Conservation (phyloP, 2,329 filamentous ascomycete genomes). For the Arthrobotrys iridis region DNA sequence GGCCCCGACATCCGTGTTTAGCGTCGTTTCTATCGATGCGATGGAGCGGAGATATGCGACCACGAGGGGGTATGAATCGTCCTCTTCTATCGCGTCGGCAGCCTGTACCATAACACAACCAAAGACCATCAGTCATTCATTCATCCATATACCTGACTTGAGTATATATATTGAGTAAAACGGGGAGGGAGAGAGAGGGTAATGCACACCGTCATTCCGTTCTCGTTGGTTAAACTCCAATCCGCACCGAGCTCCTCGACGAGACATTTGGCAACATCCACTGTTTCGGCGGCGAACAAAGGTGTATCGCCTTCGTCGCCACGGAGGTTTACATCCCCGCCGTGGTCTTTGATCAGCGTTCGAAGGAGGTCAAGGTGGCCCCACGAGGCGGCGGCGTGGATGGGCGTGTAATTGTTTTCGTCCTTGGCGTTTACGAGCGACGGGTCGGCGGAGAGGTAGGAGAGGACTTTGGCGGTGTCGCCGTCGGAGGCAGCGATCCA, state of each 20-base stretch:
- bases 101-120: slow-evolving; percentile 49
- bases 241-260: slow-evolving; percentile 84
- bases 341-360: slow-evolving; percentile 77
- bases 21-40: slow-evolving; percentile 58
- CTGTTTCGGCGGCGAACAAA: slow-evolving; percentile 88
- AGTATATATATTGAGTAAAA: not conserved
- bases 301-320: slow-evolving; percentile 95
- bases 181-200: not conserved
- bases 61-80: slow-evolving; percentile 80
- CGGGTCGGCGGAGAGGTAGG: slow-evolving; percentile 77
- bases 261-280: slow-evolving; percentile 79
- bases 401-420: slow-evolving; percentile 89
- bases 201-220: slow-evolving; percentile 79
- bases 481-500: slow-evolving; percentile 73
- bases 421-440: slow-evolving; percentile 83
- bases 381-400: slow-evolving; percentile 94
- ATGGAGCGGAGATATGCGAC: slow-evolving; percentile 72
- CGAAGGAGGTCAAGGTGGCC: slow-evolving; percentile 83
- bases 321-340: slow-evolving; percentile 79
- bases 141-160: not conserved
- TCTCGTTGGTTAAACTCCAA: slow-evolving; percentile 71
- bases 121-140: too few species aligned
- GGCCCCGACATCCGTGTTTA: slow-evolving; percentile 61
- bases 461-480: slow-evolving; percentile 76
- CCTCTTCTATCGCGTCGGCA: slow-evolving; percentile 77